Base-by-base conservation (phyloP, 352 stramenopile species). In the Phytopythium mirpurense region DNA sequence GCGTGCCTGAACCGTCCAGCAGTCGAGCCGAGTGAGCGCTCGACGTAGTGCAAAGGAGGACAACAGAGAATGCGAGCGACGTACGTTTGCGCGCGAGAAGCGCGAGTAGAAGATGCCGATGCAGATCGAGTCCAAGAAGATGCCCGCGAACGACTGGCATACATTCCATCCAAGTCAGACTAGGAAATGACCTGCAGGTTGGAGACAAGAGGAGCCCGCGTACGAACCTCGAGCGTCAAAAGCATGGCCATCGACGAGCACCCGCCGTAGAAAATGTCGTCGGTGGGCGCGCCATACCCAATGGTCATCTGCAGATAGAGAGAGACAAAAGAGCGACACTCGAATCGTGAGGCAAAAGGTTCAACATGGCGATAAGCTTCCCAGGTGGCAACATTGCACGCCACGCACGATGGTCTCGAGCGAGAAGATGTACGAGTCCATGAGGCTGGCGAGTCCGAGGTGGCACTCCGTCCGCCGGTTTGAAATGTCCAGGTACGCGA, bases 201-300 rank as follows among this genome's bases (percentile, higher is more conserved):
- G 58, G 40, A 12, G 12, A 31, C 44, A 16, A 8, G 50, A 16
- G 18, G 32, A 35, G 24, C 46, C 8, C 15, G 18, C 43, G 24
- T 15, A 44, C 37, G 47, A 35, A 88, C 83, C 64, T 94, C 84
- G 19, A 94, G 62, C 10, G 79, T 91, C 43, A 94, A 53, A 1
- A 94, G 56, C 26, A 78, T 77, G 16, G 84, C 84, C 60, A 94
- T 92, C 2, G 81, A 88, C 8, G 65, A 69, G 66, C 84, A 94
- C 19, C 78, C 80, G 37, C 84, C 84, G 62, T 91, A 94, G 60
- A 94, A 94, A 58, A 94, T 94, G 51, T 94, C 84, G 47, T 92
- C 80, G n/a, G 78, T 90, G 11, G 84, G 84, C 2, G 84, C 84
- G 5, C 84, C 82, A 38, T 94, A 94, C 8, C 84, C 84, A 51